phyloP scores from a whole-genome alignment of 2,329 filamentous ascomycete genomes.

The Lachnellula arida region DNA sequence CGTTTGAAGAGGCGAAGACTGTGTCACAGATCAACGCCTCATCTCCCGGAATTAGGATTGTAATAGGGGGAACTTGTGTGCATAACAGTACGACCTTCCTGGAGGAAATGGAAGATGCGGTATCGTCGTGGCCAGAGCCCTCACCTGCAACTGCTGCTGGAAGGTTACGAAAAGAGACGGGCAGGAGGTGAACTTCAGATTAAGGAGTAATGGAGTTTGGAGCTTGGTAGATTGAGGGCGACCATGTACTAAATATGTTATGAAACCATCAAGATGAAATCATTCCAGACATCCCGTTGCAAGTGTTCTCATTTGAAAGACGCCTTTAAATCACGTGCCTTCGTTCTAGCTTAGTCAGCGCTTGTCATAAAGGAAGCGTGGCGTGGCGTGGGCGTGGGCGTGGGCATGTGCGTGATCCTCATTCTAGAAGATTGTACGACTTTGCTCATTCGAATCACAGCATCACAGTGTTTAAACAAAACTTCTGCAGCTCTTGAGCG shows the following conservation, averaged over 20 bases:
- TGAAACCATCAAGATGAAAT: neutral
- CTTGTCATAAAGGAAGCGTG: too few species aligned
- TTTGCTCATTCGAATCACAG: too few species aligned
- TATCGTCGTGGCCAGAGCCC: conserved; percentile 78
- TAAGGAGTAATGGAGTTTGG: conserved; percentile 5
- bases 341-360: too few species aligned
- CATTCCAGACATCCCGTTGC: neutral
- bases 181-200: conserved; percentile 21
- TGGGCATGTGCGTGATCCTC: too few species aligned
- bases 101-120: conserved; percentile 86
- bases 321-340: too few species aligned
- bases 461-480: too few species aligned
- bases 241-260: neutral
- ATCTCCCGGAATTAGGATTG: conserved; percentile 81
- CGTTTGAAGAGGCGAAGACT: conserved; percentile 96
- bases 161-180: conserved; percentile 32
- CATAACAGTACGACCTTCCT: conserved; percentile 86
- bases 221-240: neutral
- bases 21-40: conserved; percentile 92
- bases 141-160: conserved; percentile 32
- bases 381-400: too few species aligned
- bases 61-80: conserved; percentile 81
- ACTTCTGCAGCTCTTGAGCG: too few species aligned
- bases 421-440: too few species aligned
- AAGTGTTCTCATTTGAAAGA: too few species aligned